Evolutionary conservation across 2,329 filamentous ascomycete genomes (phyloP).

Genomic region (Scytalidium lignicola): DNA sequence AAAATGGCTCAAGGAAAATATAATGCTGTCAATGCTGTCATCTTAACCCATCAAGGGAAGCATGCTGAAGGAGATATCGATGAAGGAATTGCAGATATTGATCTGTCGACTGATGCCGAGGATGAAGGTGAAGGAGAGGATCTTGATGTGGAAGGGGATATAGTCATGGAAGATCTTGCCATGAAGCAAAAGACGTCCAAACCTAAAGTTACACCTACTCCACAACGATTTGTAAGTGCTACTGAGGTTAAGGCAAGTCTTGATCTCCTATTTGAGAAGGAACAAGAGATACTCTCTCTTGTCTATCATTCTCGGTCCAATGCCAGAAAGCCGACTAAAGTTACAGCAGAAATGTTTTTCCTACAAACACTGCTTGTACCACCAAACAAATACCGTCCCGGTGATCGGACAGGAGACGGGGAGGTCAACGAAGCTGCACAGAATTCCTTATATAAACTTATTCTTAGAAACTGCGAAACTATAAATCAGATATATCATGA

Average conservation of each 20-base stretch:
- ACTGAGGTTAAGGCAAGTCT: conserved; percentile 80
- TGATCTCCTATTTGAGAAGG: conserved; percentile 75
- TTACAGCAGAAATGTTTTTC: conserved; percentile 93
- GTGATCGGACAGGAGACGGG: conserved; percentile 73
- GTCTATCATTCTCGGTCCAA: conserved; percentile 69
- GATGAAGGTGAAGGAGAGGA: conserved; percentile 39
- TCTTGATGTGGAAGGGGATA: conserved; percentile 49
- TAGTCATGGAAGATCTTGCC: conserved; percentile 50
- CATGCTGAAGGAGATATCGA: conserved; percentile 27
- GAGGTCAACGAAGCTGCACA: conserved; percentile 84
- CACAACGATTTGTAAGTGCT: conserved; percentile 73
- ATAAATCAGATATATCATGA: conserved; percentile 72
- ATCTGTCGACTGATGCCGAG: conserved; percentile 41
- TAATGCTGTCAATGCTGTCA: conserved; percentile 33
- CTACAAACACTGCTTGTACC: conserved; percentile 80
- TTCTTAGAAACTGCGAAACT: conserved; percentile 68
- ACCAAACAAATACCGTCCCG: conserved; percentile 86
- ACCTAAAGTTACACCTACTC: conserved; percentile 33
- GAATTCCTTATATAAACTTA: conserved; percentile 81
- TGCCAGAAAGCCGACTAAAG: conserved; percentile 49
- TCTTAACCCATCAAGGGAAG: conserved; percentile 33
- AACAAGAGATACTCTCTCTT: conserved; percentile 77
- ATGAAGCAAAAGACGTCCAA: conserved; percentile 28
- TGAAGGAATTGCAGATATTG: conserved; percentile 66
- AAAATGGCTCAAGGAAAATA: conserved; percentile 69